Evolutionary conservation across 2,329 filamentous ascomycete genomes (phyloP).

Genomic region (Didymellaceae sp.): DNA sequence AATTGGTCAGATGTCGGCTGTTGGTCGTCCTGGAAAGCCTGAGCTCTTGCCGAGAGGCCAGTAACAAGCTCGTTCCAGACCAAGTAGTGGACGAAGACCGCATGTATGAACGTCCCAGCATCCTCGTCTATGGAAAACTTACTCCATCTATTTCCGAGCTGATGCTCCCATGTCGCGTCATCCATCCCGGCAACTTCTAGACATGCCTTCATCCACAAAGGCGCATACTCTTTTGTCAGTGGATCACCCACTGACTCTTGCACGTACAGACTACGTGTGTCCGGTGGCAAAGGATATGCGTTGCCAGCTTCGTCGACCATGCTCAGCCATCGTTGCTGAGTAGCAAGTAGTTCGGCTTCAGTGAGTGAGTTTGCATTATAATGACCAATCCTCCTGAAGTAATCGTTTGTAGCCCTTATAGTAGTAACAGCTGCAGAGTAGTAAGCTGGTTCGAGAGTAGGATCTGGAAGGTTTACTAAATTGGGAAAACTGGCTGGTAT

Average conservation of each 20-base stretch:
- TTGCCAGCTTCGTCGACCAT: no score
- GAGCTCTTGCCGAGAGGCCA: background rate
- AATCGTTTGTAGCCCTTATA: background rate
- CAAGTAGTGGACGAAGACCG: constrained; percentile 3
- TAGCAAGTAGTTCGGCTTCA: no score
- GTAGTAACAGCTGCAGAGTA: background rate
- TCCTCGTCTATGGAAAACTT: background rate
- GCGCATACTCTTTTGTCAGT: no score
- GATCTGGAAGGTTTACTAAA: background rate
- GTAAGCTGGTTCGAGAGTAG: background rate
- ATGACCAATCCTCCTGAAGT: background rate
- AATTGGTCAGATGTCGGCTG: background rate
- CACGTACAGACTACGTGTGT: no score
- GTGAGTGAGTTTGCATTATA: background rate
- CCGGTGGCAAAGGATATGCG: no score
- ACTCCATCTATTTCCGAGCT: no score
- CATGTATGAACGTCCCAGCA: background rate
- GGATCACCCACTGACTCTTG: no score
- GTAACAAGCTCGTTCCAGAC: background rate
- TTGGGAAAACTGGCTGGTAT: background rate
- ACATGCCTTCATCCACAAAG: background rate
- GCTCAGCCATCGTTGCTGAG: no score
- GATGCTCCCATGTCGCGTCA: background rate
- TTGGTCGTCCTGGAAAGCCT: background rate
- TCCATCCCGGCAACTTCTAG: background rate